Evolutionary conservation across 108 stramenopile genomes (phyloP).

Genomic region (Pseudonitzschia multiseries): DNA sequence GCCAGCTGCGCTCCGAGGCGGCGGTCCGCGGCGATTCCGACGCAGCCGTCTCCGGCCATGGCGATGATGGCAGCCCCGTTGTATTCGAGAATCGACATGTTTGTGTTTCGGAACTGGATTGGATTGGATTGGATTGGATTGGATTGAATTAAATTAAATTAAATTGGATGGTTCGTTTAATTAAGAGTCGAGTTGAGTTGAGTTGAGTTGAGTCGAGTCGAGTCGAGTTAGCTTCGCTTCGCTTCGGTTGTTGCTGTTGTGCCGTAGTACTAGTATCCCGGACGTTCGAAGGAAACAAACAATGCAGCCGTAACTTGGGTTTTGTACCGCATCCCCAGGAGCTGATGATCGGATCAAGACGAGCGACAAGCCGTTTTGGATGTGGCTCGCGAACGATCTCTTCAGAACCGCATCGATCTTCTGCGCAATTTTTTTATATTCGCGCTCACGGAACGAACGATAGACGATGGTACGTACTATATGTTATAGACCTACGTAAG

Average conservation of each 20-base stretch:
- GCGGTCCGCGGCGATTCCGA: slow-evolving; percentile 95
- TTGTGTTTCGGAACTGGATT: slow-evolving; percentile 2
- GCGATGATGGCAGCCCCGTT: slow-evolving; percentile 98
- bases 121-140: no score
- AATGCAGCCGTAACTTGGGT: neutral
- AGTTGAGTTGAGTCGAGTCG: no score
- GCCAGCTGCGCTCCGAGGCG: slow-evolving; percentile 92
- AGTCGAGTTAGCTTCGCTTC: no score
- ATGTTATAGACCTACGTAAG: no score
- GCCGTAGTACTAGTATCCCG: neutral
- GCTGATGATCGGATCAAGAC: neutral
- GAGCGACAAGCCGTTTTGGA: neutral
- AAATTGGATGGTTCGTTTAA: no score
- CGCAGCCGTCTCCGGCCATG: slow-evolving; percentile 99
- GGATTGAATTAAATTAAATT: no score
- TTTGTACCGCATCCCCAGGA: neutral
- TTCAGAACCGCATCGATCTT: slow-evolving; percentile 2
- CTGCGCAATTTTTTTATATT: no score
- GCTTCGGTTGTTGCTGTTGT: neutral
- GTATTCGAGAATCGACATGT: slow-evolving; percentile 97
- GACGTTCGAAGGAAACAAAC: neutral
- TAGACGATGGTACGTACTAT: neutral
- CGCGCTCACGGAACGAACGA: no score
- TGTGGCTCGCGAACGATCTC: slow-evolving; percentile 6
- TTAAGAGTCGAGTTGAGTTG: no score